These are phyloP conservation scores for Russula griseocarnosa DNA, from an alignment of 768 basidiomycete species.

Conservation along the genomic window DNA sequence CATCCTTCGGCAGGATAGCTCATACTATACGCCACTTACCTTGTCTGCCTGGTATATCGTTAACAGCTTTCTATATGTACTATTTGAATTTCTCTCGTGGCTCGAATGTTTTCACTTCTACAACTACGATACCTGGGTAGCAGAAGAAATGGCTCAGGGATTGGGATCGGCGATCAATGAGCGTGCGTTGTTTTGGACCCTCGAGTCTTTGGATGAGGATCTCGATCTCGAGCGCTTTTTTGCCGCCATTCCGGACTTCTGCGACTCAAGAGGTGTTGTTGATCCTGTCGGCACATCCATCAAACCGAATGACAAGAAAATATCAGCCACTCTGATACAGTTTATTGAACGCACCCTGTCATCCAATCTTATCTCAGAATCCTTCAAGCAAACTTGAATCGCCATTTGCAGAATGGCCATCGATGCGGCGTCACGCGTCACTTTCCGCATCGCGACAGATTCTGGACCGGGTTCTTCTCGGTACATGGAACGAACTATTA, in stretches of 20 bases:
- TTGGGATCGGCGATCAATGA: constrained; percentile 6
- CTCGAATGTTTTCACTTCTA: not conserved
- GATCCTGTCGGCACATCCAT: constrained; percentile 4
- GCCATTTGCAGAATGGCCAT: constrained; percentile 8
- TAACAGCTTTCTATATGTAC: not conserved
- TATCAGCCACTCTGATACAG: constrained; percentile 2
- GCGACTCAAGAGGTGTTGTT: not conserved
- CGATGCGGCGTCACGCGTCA: not conserved
- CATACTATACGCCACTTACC: constrained; percentile 14
- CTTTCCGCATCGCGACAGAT: constrained; percentile 8
- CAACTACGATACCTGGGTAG: constrained; percentile 6
- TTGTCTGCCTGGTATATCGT: constrained; percentile 5
- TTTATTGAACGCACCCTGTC: constrained; percentile 11
- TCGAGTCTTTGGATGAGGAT: constrained; percentile 16
- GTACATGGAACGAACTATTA: constrained; percentile 4
- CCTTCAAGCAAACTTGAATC: constrained; percentile 14
- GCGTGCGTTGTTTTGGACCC: constrained; percentile 13
- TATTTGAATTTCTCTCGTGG: constrained; percentile 8
- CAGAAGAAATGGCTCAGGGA: constrained; percentile 3
- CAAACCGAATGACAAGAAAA: constrained; percentile 9
- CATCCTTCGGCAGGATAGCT: not conserved
- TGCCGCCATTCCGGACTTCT: constrained; percentile 14
- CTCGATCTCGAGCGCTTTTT: constrained; percentile 17
- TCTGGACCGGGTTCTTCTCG: constrained; percentile 5
- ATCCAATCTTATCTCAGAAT: constrained; percentile 8